Percentiles rank a stretch among this genome's conserved stretches.
These are phyloP conservation scores for Suhomyces yuchorum DNA, from an alignment of 1,139 yeast species.

Conservation along the genomic window DNA sequence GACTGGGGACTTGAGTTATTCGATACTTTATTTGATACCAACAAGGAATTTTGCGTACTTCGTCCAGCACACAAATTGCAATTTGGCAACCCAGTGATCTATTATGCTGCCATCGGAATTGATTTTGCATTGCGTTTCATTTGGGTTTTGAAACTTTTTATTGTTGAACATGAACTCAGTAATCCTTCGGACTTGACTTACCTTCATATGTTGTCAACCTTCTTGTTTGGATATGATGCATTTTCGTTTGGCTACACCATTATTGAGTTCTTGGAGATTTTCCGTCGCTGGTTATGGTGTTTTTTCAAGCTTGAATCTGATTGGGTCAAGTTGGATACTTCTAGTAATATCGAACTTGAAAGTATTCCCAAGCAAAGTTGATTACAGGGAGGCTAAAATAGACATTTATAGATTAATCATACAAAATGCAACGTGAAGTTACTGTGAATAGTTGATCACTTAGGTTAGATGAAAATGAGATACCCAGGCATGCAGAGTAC, in stretches of 20 bases:
- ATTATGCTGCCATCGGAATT: constrained; percentile 48
- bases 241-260: constrained; percentile 62
- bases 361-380: constrained; percentile 10
- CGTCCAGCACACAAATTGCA: constrained; percentile 5
- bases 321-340: constrained; percentile 43
- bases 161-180: constrained; percentile 28
- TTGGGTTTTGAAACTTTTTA: constrained; percentile 65
- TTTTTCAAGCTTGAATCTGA: constrained; percentile 83
- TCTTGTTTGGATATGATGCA: constrained; percentile 47
- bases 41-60: constrained; percentile 3
- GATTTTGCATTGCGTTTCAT: constrained; percentile 71
- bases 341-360: constrained; percentile 17
- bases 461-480: background rate
- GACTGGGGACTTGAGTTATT: constrained; percentile 84
- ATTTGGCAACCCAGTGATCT: constrained; percentile 5
- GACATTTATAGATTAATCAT: constrained; percentile 7
- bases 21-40: constrained; percentile 26
- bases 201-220: constrained; percentile 21
- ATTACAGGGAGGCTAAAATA: constrained; percentile 1
- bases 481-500: background rate
- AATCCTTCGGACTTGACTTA: constrained; percentile 17
- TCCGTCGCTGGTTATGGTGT: constrained; percentile 89
- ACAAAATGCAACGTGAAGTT: constrained; percentile 5
- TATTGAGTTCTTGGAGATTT: constrained; percentile 70
- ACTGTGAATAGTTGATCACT: background rate